Conservation (phyloP, 1,284 basidiomycete genomes). For the Leccinum fuscescens region DNA sequence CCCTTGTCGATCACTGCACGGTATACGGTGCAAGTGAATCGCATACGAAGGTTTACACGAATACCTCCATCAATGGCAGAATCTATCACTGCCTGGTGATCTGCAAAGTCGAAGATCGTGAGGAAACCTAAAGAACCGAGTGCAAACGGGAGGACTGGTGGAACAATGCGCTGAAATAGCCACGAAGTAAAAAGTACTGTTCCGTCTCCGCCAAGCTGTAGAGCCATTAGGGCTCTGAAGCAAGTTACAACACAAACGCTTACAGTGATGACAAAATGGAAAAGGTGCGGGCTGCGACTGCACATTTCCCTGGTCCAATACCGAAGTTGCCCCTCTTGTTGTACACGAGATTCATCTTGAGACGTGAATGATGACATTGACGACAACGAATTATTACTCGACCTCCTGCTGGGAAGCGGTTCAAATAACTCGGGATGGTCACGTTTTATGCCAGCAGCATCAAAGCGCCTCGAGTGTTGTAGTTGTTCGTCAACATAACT, state of each 20-base stretch:
- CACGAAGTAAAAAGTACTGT: conserved; percentile 99
- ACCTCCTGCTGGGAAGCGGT: conserved; percentile 71
- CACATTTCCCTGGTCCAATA: conserved; percentile 99
- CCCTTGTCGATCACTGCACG: conserved; percentile 78
- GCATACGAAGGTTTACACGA: conserved; percentile 96
- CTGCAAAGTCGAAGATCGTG: conserved; percentile 95
- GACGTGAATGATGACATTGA: conserved; percentile 44
- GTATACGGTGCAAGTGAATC: conserved; percentile 98
- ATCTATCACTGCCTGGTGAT: conserved; percentile 87
- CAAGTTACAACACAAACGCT: conserved; percentile 33
- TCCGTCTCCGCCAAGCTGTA: conserved; percentile 92
- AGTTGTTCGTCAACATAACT: conserved; percentile 97
- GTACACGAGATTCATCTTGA: conserved; percentile 38
- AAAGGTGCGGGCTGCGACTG: conserved; percentile 85
- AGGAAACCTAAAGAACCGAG: conserved; percentile 98
- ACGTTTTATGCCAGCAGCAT: conserved; percentile 83
- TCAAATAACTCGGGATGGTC: conserved; percentile 89
- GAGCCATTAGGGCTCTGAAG: conserved; percentile 11
- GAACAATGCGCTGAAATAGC: conserved; percentile 98
- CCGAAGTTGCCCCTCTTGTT: conserved; percentile 85
- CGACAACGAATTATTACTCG: conserved; percentile 59
- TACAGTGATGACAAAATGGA: conserved; percentile 97
- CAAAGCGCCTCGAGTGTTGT: conserved; percentile 89
- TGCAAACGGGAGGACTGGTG: conserved; percentile 95
- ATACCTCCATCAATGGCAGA: conserved; percentile 91